Evolutionary conservation across 495 filamentous ascomycete species (phyloP).

Genomic region (Aspergillus olivimuriae): DNA sequence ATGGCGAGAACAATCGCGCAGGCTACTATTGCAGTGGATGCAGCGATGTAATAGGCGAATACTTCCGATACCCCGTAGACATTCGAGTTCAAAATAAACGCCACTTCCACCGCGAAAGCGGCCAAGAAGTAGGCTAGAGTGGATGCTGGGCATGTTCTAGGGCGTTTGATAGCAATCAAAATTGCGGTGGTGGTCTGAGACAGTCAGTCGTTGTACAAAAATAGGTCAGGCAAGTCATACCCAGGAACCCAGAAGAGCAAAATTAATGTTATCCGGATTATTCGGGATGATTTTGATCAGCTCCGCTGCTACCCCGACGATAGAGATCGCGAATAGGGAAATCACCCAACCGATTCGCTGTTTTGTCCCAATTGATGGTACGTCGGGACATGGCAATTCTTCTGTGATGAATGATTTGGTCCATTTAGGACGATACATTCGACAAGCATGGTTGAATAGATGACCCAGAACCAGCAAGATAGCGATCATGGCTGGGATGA

Average conservation of each 20-base stretch:
- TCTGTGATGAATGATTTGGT: constrained; percentile 40
- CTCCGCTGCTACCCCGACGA: constrained; percentile 35
- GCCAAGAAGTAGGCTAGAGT: constrained; percentile 27
- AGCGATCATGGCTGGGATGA: constrained; percentile 37
- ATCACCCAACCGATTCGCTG: constrained; percentile 26
- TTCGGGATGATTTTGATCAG: constrained; percentile 32
- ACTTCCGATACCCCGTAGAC: constrained; percentile 19
- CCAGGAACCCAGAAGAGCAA: constrained; percentile 39
- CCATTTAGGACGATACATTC: constrained; percentile 42
- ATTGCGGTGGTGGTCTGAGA: constrained; percentile 35
- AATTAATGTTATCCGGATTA: constrained; percentile 12
- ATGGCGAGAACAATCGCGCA: constrained; percentile 56
- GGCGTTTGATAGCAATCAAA: constrained; percentile 42
- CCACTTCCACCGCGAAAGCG: constrained; percentile 35
- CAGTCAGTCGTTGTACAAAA: too few relatives aligned
- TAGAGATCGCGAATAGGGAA: constrained; percentile 34
- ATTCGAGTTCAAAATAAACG: constrained; percentile 24
- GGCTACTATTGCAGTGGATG: constrained; percentile 32
- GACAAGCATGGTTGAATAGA: constrained; percentile 28
- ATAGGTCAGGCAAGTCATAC: constrained; percentile 25
- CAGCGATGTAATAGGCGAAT: constrained; percentile 34
- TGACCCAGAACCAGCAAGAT: constrained; percentile 33
- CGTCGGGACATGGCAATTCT: constrained; percentile 28
- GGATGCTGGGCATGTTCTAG: constrained; percentile 34
- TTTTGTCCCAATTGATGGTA: constrained; percentile 18